Conservation (phyloP, 2,329 filamentous ascomycete genomes). For the Penicillium sp. region DNA sequence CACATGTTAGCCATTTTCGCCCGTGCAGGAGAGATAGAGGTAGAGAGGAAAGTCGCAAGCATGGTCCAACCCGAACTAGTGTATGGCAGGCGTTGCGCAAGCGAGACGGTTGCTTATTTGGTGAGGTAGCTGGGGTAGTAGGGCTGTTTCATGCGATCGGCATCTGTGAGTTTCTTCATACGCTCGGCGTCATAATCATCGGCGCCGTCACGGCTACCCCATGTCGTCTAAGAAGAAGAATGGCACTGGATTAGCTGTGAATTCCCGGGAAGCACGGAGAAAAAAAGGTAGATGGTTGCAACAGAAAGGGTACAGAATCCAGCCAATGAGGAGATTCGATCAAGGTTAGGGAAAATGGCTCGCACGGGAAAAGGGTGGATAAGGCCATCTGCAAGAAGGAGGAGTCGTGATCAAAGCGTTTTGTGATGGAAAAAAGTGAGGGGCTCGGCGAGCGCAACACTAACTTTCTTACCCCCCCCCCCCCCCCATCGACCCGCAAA, state of each 20-base stretch:
- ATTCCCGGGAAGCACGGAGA: constrained; percentile 15
- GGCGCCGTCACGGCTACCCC: constrained; percentile 91
- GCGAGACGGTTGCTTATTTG: constrained; percentile 28
- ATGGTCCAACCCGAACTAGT: neutral
- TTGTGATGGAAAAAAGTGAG: constrained; percentile 25
- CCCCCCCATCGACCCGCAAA: neutral
- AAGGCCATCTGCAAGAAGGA: constrained; percentile 31
- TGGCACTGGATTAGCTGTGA: constrained; percentile 22
- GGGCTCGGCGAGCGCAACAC: constrained; percentile 18
- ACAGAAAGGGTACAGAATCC: neutral
- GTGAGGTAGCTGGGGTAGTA: constrained; percentile 42
- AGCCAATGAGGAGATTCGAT: neutral
- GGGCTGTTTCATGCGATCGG: constrained; percentile 42
- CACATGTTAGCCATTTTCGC: neutral
- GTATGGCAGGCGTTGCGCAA: constrained; percentile 11
- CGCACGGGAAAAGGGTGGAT: constrained; percentile 28
- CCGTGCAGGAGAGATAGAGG: neutral
- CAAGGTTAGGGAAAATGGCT: constrained; percentile 6
- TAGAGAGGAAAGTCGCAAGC: neutral
- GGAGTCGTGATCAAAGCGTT: constrained; percentile 35
- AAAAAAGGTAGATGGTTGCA: neutral
- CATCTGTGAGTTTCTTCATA: constrained; percentile 58
- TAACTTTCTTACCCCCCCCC: neutral
- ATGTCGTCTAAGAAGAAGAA: constrained; percentile 72
- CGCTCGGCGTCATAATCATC: constrained; percentile 80